A percentile compares a stretch with the other conserved stretches of the same genome.
Evolutionary conservation across 148 eudicot species (phyloP).

Genomic region (Cornus kousa): DNA sequence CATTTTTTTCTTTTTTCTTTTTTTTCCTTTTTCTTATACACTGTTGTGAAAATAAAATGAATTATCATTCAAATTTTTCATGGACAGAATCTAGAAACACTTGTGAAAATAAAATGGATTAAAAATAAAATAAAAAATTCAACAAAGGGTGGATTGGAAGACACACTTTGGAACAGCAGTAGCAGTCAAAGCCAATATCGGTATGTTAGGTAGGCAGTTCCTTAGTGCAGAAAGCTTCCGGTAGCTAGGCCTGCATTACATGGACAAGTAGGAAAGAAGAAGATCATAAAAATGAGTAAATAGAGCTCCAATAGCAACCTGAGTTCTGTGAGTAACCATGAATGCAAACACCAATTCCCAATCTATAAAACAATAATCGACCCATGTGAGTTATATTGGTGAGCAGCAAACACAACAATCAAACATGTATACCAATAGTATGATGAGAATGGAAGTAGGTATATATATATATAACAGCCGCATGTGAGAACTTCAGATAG

Average conservation of each 20-base stretch:
- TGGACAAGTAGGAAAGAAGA: not conserved
- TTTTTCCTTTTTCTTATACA: no score
- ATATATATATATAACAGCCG: not conserved
- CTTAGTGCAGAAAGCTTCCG: slow-evolving; percentile 89
- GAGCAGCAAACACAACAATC: not conserved
- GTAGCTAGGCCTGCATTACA: slow-evolving; percentile 78
- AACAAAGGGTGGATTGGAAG: not conserved
- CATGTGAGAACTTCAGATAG: not conserved
- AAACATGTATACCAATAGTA: not conserved
- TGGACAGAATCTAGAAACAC: not conserved
- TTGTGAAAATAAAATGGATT: not conserved
- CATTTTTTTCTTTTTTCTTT: no score
- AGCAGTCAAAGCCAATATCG: slow-evolving; percentile 93
- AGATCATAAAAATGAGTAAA: not conserved
- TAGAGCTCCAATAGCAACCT: slow-evolving; percentile 4
- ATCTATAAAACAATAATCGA: not conserved
- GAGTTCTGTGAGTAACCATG: slow-evolving; percentile 1
- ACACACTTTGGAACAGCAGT: slow-evolving; percentile 99
- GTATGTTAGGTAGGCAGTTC: slow-evolving; percentile 56
- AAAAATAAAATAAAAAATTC: not conserved
- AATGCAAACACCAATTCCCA: not conserved
- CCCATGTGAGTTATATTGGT: not conserved
- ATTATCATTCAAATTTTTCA: no score
- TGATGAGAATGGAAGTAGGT: not conserved
- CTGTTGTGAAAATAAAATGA: no score